Base-by-base conservation (phyloP, 2,329 filamentous ascomycete genomes). In the Raffaelea deltoideospora region DNA sequence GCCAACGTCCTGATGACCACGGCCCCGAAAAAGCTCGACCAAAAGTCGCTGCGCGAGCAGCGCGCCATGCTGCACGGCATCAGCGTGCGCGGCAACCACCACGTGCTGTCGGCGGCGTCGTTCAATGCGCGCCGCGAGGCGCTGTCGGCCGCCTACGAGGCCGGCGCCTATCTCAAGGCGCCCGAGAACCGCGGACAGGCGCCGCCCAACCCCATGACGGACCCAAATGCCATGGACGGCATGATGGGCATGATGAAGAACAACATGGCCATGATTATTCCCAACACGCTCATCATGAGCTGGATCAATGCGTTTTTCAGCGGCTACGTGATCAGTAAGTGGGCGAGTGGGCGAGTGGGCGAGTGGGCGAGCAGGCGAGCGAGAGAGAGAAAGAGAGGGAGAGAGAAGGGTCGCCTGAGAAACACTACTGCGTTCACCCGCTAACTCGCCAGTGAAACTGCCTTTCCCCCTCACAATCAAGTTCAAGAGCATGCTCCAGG, bases 241-340 rank as follows among this genome's bases (percentile, higher is more conserved):
- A 98, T 98, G 90, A 98, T 98, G 90, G 88, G 90, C 48, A 94
- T 94, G 85, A 93, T 98, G 84, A 98, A 98, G 72, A 87, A 87
- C 40, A 94, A 98, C 55, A 94, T 98, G 82, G 88, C 90, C 45
- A 98, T 96, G 90, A 96, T 98, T 65, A 85, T 98, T 40, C 90
- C 90, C 34, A 94, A 98, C 60, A 96, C 87, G 6, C 62, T 98
- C 54, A 98, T 98, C 48, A 98, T 98, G 90, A 90, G 88, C 47
- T 98, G 90, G 90, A 96, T 98, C 56, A 98, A 98, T 62, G 87
- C 90, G 0, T 98, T 96, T 55, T 98, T 98, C 52, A 92, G 85
- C 36, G 90, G 90, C 23, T 98, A 95, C 53, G 90, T 98, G 33
- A 95, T 98, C 44, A 85, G 85, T 93, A n/a, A n/a, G n/a, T n/a